These are phyloP conservation scores for Xylaria venustula DNA, from an alignment of 495 filamentous ascomycete genomes.

Conservation along the genomic window DNA sequence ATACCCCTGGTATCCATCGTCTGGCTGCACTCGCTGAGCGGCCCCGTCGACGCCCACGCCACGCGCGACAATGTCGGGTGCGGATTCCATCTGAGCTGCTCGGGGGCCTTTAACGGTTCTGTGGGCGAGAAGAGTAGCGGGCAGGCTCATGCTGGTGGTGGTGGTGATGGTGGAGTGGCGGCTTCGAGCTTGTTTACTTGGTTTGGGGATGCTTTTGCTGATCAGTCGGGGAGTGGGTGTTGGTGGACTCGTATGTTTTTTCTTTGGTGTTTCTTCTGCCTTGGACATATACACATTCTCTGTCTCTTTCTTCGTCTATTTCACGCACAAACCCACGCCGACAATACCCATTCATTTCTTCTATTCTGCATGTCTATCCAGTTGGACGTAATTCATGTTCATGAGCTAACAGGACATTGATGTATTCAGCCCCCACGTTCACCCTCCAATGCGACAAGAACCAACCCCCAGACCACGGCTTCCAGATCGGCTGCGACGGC, in stretches of 20 bases:
- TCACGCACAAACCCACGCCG: too few species aligned
- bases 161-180: conserved; percentile 43
- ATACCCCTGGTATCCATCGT: conserved; percentile 10
- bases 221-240: conserved; percentile 25
- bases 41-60: conserved; percentile 11
- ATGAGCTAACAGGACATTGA: background rate
- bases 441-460: conserved; percentile 67
- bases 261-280: too few species aligned
- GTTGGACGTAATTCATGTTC: conserved; percentile 1
- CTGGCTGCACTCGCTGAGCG: conserved; percentile 15
- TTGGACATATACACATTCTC: too few species aligned
- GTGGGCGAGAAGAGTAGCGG: conserved; percentile 56
- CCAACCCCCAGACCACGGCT: conserved; percentile 44
- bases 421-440: conserved; percentile 43
- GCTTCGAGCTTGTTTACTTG: conserved; percentile 30
- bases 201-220: conserved; percentile 29
- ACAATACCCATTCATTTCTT: too few species aligned
- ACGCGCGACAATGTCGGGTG: conserved; percentile 31
- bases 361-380: too few species aligned
- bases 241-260: conserved; percentile 29
- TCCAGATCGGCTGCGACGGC: conserved; percentile 51
- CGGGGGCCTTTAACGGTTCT: conserved; percentile 45
- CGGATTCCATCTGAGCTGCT: conserved; percentile 51
- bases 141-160: conserved; percentile 52
- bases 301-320: too few species aligned